A percentile compares a stretch with the other conserved stretches of the same genome.
Conservation (phyloP, 2,329 filamentous ascomycete genomes). For the Cladophialophora carrionii region DNA sequence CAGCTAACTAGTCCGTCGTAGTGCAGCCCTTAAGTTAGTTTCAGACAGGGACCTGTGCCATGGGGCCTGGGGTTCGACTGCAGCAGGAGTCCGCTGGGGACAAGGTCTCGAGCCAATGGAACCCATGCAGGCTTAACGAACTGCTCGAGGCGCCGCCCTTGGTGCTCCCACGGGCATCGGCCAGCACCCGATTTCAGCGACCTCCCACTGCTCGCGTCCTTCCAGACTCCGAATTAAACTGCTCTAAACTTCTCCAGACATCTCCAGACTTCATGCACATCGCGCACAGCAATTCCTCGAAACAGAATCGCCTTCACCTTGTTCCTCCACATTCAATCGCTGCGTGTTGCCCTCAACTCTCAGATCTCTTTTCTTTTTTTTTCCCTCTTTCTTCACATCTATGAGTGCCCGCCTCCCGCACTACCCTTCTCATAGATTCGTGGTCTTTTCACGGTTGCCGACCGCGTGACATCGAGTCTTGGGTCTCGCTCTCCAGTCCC, state of each 20-base stretch:
- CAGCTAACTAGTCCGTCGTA: slow-evolving; percentile 5
- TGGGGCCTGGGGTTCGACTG: neutral
- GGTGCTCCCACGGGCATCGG: slow-evolving; percentile 4
- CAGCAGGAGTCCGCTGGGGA: slow-evolving; percentile 13
- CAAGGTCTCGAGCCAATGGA: slow-evolving; percentile 1
- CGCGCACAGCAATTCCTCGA: slow-evolving; percentile 14
- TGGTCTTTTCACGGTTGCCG: neutral
- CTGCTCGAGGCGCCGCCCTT: neutral
- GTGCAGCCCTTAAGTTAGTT: slow-evolving; percentile 6
- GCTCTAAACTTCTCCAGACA: slow-evolving; percentile 8
- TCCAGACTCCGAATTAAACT: neutral
- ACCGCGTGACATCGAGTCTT: neutral
- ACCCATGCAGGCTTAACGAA: neutral
- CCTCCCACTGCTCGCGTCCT: neutral
- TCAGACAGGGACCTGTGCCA: neutral
- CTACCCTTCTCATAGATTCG: neutral
- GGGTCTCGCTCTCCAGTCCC: neutral
- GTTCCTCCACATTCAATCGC: neutral
- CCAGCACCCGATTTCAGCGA: slow-evolving; percentile 5
- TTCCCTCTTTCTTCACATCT: neutral
- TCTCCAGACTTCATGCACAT: slow-evolving; percentile 16
- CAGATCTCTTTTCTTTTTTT: slow-evolving; percentile 9
- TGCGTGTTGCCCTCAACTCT: slow-evolving; percentile 1
- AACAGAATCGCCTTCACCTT: slow-evolving; percentile 12
- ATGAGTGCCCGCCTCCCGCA: neutral